Percentiles rank a stretch among this genome's conserved stretches.
phyloP scores from a whole-genome alignment of 352 stramenopile genomes.

The Pythium inflatum region DNA sequence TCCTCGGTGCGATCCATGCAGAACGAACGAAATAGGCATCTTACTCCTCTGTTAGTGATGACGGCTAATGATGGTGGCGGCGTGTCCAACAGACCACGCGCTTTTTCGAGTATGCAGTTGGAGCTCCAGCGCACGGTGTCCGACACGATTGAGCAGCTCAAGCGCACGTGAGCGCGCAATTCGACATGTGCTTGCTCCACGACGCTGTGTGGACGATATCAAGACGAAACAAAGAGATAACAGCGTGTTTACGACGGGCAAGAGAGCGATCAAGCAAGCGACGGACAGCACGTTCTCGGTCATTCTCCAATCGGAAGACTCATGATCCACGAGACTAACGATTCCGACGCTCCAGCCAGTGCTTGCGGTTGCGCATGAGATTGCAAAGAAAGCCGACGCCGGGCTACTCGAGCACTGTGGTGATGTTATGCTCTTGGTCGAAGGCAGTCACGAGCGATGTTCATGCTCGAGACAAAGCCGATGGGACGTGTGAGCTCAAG shows the following conservation, averaged over 20 bases:
- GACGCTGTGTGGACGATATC: slow-evolving; percentile 77
- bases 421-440: slow-evolving; percentile 55
- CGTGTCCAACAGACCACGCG: slow-evolving; percentile 71
- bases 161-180: slow-evolving; percentile 79
- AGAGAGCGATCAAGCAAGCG: slow-evolving; percentile 58
- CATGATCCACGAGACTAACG: slow-evolving; percentile 68
- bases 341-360: slow-evolving; percentile 60
- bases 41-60: too few relatives aligned
- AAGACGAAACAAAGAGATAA: slow-evolving; percentile 62
- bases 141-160: slow-evolving; percentile 85
- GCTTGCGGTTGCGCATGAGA: slow-evolving; percentile 58
- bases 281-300: slow-evolving; percentile 70
- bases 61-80: too few relatives aligned
- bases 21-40: too few relatives aligned
- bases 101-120: slow-evolving; percentile 57
- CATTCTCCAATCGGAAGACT: slow-evolving; percentile 76
- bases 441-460: slow-evolving; percentile 73
- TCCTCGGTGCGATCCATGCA: slow-evolving; percentile 64
- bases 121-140: slow-evolving; percentile 75
- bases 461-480: slow-evolving; percentile 62
- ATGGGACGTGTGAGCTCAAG: slow-evolving; percentile 65
- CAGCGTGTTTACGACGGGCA: slow-evolving; percentile 50
- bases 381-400: slow-evolving; percentile 58
- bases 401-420: slow-evolving; percentile 68
- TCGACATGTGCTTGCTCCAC: slow-evolving; percentile 84